A percentile compares a stretch with the other conserved stretches of the same genome.
Evolutionary conservation across 2,329 filamentous ascomycete genomes (phyloP).

Genomic region (Didymella exigua): DNA sequence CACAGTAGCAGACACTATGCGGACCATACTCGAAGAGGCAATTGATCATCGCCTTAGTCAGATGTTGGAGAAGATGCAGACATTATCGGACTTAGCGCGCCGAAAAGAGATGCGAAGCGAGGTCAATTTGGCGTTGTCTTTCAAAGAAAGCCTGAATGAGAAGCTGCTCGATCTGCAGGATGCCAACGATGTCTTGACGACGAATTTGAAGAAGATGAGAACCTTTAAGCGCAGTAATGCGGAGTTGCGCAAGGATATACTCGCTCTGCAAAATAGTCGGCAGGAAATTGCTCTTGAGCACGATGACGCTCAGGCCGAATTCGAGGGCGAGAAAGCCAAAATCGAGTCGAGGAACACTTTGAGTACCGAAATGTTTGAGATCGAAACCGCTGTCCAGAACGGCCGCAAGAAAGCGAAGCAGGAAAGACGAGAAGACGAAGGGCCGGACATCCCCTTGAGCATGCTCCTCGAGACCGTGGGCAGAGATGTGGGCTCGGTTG

Average conservation of each 20-base stretch:
- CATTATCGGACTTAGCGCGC: constrained; percentile 49
- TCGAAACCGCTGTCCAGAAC: constrained; percentile 45
- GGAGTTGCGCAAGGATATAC: constrained; percentile 54
- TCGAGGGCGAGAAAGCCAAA: constrained; percentile 33
- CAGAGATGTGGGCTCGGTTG: constrained; percentile 34
- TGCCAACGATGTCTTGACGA: constrained; percentile 57
- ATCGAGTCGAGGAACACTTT: constrained; percentile 35
- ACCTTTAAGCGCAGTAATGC: constrained; percentile 53
- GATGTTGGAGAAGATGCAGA: constrained; percentile 47
- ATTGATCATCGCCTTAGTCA: constrained; percentile 54
- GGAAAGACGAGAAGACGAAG: constrained; percentile 41
- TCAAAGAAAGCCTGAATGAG: constrained; percentile 55
- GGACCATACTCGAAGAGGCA: constrained; percentile 57
- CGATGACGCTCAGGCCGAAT: constrained; percentile 53
- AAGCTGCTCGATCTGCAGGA: constrained; percentile 59
- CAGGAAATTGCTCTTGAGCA: constrained; percentile 57
- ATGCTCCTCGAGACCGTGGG: constrained; percentile 40
- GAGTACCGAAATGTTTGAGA: constrained; percentile 42
- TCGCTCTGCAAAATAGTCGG: constrained; percentile 55
- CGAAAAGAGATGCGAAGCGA: constrained; percentile 51
- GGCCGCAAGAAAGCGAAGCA: constrained; percentile 40
- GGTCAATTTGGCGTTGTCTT: constrained; percentile 55
- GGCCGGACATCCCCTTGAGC: constrained; percentile 39
- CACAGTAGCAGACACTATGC: constrained; percentile 60
- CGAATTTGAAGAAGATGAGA: constrained; percentile 53